Evolutionary conservation across 2,329 filamentous ascomycete genomes (phyloP), one percentile per base, ranked within the genome.

Genomic region (Diaporthe aspalathi): DNA sequence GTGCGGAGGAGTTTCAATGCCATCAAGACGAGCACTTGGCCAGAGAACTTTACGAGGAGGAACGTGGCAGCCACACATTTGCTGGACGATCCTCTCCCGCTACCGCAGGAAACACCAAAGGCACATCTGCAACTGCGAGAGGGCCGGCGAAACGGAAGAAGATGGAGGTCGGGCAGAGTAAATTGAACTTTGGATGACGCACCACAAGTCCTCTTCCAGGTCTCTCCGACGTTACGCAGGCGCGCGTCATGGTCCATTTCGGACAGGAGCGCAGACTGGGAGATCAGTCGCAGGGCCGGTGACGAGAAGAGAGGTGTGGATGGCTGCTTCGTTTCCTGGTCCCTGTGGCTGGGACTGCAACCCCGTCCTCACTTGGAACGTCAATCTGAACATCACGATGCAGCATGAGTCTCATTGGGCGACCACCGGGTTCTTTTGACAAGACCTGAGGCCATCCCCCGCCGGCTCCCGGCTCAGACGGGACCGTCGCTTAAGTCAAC

Each of bases 11-110:
- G 75, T 78, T 90, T 57, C 88, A 91, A 74, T 95, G 93, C 81
- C 96, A 99, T 80, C 86, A 92, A 68, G 96, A 99, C 80, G 98
- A 95, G 92, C 96, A 99, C 82, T 92, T 97, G 82, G 96, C 96
- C 56, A 94, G 93, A 82, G 93, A 95, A 76, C 86, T 99, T 38
- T 91, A 95, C 74, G 87, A 86, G 70, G 86, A 92, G 75, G 87
- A 92, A 82, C 86, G 86, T 85, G 85, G 82, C 81, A 83, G 75
- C 71, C 77, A 80, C 72, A 77, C 80, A 84, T 84, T 86, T 80
- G 85, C 78, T 74, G 81, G 80, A 68, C 79, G 79, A 71, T 72
- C 74, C 74, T 76, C 73, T 71, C 78, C 75, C 75, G 76, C 78
- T 76, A 80, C 79, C 76, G 73, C 78, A 77, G 77, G 81, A 72